These are phyloP conservation scores for Aspergillus nanangensis DNA, from an alignment of 495 filamentous ascomycete species.

Conservation along the genomic window DNA sequence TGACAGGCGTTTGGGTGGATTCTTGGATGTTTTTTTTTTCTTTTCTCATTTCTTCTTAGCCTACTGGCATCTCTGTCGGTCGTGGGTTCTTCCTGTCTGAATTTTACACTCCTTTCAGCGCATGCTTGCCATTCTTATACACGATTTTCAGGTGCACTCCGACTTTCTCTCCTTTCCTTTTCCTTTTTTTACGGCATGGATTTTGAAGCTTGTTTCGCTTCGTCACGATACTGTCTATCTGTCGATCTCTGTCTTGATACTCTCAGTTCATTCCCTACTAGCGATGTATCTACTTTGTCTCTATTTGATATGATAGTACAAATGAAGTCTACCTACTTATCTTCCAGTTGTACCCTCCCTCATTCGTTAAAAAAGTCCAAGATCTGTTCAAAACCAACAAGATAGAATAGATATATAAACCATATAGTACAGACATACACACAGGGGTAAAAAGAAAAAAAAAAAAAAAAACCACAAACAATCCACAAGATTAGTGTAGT, in stretches of 20 bases:
- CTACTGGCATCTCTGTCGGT: constrained; percentile 17
- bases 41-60: constrained; percentile 11
- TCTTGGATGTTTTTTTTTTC: constrained; percentile 10
- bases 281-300: constrained; percentile 7
- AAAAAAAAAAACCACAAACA: constrained; percentile 1
- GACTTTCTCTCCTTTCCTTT: constrained; percentile 18
- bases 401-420: too few species aligned
- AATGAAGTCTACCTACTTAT: too few species aligned
- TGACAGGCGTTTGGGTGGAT: constrained; percentile 40
- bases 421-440: background rate
- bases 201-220: too few species aligned
- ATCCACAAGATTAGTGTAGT: too few species aligned
- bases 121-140: constrained; percentile 25
- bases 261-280: constrained; percentile 6
- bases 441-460: too few species aligned
- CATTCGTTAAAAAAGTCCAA: too few species aligned
- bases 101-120: constrained; percentile 9
- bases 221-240: too few species aligned
- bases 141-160: constrained; percentile 9
- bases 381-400: too few species aligned
- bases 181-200: constrained; percentile 1
- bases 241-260: background rate
- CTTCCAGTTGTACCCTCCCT: too few species aligned
- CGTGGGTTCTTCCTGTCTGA: constrained; percentile 13
- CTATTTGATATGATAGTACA: constrained; percentile 5